phyloP scores from a whole-genome alignment of 1,284 basidiomycete genomes.

The Porogramme epimiltina region DNA sequence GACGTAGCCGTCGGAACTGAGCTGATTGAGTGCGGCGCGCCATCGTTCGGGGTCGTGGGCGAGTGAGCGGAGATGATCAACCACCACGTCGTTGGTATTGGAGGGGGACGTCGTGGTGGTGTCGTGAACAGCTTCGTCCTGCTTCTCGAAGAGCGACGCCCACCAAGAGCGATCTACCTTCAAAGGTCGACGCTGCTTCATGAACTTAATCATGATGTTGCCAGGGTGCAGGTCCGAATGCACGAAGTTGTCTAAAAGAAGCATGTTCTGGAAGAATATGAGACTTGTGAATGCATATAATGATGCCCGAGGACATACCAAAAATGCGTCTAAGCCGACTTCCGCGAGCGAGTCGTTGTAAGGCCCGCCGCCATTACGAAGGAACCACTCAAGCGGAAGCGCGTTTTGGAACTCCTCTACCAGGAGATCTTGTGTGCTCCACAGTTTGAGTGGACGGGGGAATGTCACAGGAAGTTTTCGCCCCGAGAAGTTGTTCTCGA shows the following conservation, averaged over 20 bases:
- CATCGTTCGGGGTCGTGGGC: slow-evolving; percentile 65
- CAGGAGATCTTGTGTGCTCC: slow-evolving; percentile 81
- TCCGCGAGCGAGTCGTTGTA: slow-evolving; percentile 92
- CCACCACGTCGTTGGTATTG: slow-evolving; percentile 64
- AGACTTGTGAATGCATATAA: too few species aligned
- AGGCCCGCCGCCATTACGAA: slow-evolving; percentile 88
- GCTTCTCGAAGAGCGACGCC: slow-evolving; percentile 35
- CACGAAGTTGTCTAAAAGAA: slow-evolving; percentile 97
- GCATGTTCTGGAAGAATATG: slow-evolving; percentile 81
- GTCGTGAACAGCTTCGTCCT: slow-evolving; percentile 34
- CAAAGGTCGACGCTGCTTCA: slow-evolving; percentile 67
- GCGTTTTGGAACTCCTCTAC: slow-evolving; percentile 96
- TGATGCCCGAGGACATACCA: too few species aligned
- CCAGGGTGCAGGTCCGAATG: slow-evolving; percentile 95
- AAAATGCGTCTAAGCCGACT: slow-evolving; percentile 92
- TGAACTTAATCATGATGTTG: slow-evolving; percentile 98
- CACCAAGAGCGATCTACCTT: slow-evolving; percentile 56
- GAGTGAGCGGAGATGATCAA: slow-evolving; percentile 65
- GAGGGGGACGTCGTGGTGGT: slow-evolving; percentile 31
- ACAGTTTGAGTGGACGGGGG: slow-evolving; percentile 82
- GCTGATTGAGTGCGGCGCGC: slow-evolving; percentile 66
- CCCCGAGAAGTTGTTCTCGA: slow-evolving; percentile 86
- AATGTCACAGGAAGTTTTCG: slow-evolving; percentile 86
- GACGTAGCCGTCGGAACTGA: slow-evolving; percentile 79
- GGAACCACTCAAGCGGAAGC: slow-evolving; percentile 86